Base-by-base conservation (phyloP, 768 basidiomycete genomes). In the Neoboletus magnificus region DNA sequence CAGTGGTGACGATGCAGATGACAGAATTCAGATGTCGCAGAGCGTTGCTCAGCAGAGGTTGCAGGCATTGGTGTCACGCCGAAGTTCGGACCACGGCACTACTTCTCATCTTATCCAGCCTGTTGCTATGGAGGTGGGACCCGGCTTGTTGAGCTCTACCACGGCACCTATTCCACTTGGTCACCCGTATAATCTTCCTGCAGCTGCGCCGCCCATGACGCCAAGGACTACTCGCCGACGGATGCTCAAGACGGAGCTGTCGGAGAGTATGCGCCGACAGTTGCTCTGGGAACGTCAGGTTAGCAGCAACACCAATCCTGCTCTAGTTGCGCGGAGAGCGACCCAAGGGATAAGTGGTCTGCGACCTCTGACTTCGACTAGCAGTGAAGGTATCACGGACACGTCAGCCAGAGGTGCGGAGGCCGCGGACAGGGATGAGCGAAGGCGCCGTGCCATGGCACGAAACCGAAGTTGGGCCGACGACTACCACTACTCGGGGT, bases 241-340 rank as follows among this genome's bases (percentile, higher is more conserved):
- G 61, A 95, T 95, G 90, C 77, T 95, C 44, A 78, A 85, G 52
- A 87, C 85, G 5, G 93, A 96, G 71, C 76, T 96, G 66, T 87
- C 88, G 32, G 93, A 96, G 72, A 88, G 86, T 55, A 73, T 96
- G 58, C 77, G 93, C 22, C 77, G 87, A 44, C 89, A 93, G 62
- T 67, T 94, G 54, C 72, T 94, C 6, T 92, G 91, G 91, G 89
- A 86, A 61, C 78, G 87, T 15, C 85, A 87, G 59, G 80, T 87
- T 59, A 82, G 82, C 67, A 71, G 69, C 30, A 76, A 75, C 57
- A 76, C 73, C 16, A 82, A 80, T 55, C 70, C 79, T 40, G 72
- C 76, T 9, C 77, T 72, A 6, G 67, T 63, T 8, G 67, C 71
- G 1, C 64, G 68, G 35, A 63, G 73, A 44, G 43, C 69, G 25